Base-by-base conservation (phyloP, 441 rosid species). In the Mallotus repandus region DNA sequence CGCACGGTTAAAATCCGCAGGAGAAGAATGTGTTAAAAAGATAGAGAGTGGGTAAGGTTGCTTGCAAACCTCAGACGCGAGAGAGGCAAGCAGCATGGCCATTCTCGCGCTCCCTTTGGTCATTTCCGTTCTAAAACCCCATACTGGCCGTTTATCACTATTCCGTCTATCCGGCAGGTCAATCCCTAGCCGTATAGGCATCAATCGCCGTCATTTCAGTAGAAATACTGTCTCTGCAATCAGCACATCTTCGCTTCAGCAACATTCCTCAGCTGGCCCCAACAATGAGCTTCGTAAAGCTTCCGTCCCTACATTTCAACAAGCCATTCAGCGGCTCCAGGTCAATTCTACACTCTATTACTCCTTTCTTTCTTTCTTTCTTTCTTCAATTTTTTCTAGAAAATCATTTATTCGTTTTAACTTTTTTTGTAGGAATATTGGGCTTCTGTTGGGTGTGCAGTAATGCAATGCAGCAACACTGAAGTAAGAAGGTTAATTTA, bases 381-480 rank as follows among this genome's bases (percentile, higher is more conserved):
- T 41, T 1, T 55, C n/a, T n/a, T 58, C 35, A 18, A 45, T 9
- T 76, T 21, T 8, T 71, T 72, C 15, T 4, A 53, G 4, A 16
- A 7, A 32, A 5, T 10, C 32, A 9, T 22, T 50, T 43, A 25
- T 69, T 10, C 1, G 38, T 60, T 5, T 15, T 45, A 43, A 29
- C 25, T 8, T 14, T 43, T 18, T 73, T 29, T 79, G 52, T 71
- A 95, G 97, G 97, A 96, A 79, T 93, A 93, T 76, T 96, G 99
- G 99, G 98, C 97, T 67, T 96, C 99, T n/a, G 98, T 90, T 46
- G 99, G 99, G 74, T 96, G 99, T 71, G 94, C 98, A 2, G 84
- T 96, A 52, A 96, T 96, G 99, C 99, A 96, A 80, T 93, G 98
- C 78, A 93, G 99, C 86, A 96, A 93, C 76, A 96, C 99, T 0